phyloP scores from a whole-genome alignment of 2,329 filamentous ascomycete genomes.

The Sarocladiaceae sp. region DNA sequence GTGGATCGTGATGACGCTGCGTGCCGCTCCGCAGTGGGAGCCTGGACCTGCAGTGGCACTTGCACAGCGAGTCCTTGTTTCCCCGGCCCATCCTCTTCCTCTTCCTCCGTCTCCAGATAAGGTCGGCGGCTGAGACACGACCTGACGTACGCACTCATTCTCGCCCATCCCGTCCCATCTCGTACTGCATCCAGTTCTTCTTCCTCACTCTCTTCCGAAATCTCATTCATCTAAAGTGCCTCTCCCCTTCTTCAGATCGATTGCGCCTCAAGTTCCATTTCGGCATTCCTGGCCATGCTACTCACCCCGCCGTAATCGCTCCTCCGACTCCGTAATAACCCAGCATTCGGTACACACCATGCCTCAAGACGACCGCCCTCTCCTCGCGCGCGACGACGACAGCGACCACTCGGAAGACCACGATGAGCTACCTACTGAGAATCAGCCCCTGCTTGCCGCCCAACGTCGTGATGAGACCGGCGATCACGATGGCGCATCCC shows the following conservation, averaged over 20 bases:
- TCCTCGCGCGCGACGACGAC: slow-evolving; percentile 32
- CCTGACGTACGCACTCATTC: no score
- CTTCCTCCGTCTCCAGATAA: no score
- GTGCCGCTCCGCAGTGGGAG: no score
- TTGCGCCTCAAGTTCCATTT: not conserved
- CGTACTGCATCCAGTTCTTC: no score
- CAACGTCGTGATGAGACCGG: slow-evolving; percentile 16
- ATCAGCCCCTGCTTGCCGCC: slow-evolving; percentile 45
- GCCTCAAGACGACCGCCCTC: slow-evolving; percentile 36
- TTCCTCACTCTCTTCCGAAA: no score
- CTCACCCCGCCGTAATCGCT: not conserved
- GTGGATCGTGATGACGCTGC: no score
- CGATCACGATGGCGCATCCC: slow-evolving; percentile 18
- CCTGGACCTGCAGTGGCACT: no score
- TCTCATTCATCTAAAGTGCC: not conserved
- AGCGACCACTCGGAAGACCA: slow-evolving; percentile 13
- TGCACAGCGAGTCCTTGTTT: no score
- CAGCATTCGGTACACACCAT: slow-evolving; percentile 22
- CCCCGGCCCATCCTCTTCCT: no score
- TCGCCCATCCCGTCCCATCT: no score
- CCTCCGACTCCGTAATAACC: not conserved
- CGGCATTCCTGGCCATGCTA: slow-evolving; percentile 6
- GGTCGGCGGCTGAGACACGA: no score
- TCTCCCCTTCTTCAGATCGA: not conserved
- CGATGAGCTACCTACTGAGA: slow-evolving; percentile 29